Base-by-base conservation (phyloP, 1,284 basidiomycete genomes). In the Trametes polyzona region DNA sequence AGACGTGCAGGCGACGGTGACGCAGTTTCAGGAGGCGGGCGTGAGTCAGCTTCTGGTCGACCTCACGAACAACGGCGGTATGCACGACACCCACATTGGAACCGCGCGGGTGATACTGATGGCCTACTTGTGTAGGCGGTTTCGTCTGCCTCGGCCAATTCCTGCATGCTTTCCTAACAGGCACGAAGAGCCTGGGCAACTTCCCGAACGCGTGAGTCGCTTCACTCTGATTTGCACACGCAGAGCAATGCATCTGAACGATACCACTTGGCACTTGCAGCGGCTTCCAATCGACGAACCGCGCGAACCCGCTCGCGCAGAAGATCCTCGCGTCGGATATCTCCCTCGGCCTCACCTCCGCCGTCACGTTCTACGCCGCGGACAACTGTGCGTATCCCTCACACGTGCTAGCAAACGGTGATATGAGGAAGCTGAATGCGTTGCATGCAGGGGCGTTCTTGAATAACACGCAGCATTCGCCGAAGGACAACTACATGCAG, bases 91-190 rank as follows among this genome's bases (percentile, higher is more conserved):
- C 11, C 8, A 11, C 4, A 4, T 17, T 14, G 5, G 12, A 6
- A 12, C 14, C n/a, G 2, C 23, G 26, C 26, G 3, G n/a, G 42
- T n/a, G 16, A 10, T 17, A 10, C 17, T 46, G 19, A 48, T 17
- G 32, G 37, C 30, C 23, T 26, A 33, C 49, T 26, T 33, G 23
- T 21, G 7, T 50, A 83, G 83, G 83, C 58, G 85, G 85, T 16
- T 84, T 78, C 58, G 76, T 86, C 10, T 86, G 83, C 62, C 74
- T 86, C 8, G 84, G 83, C 0, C 76, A 82, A 37, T 87, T 85
- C 74, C 70, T 87, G 30, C 82, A 84, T 62, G 76, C 78, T 47
- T 86, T 77, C 67, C 74, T 88, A 29, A 76, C 78, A 10, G 84
- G 84, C 12, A 70, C 76, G 0, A 69, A 76, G 36, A 73, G 58